These are phyloP conservation scores for Phalaenopsis aphrodite DNA, from an alignment of 106 monocot genomes.

Conservation along the genomic window DNA sequence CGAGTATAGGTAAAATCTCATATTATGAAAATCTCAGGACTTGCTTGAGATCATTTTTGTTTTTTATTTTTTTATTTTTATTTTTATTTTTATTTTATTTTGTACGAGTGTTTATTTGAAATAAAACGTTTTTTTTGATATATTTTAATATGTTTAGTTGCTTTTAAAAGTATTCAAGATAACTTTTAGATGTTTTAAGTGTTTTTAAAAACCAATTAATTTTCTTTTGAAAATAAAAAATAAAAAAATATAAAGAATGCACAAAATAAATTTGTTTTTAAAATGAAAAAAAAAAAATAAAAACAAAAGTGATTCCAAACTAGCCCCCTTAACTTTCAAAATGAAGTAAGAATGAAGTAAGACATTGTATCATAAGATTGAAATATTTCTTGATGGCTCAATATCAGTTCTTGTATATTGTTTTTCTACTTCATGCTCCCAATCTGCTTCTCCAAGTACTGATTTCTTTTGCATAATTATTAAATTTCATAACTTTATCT, in stretches of 20 bases:
- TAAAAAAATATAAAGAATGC: too few relatives aligned
- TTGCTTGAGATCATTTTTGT: not conserved
- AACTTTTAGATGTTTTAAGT: too few relatives aligned
- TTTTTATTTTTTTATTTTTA: too few relatives aligned
- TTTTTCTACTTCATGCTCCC: not conserved
- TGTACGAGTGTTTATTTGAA: too few relatives aligned
- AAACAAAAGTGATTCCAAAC: not conserved
- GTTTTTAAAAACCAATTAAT: too few relatives aligned
- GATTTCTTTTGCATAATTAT: not conserved
- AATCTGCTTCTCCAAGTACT: not conserved
- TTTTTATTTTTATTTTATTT: too few relatives aligned
- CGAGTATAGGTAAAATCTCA: slow-evolving; percentile 61
- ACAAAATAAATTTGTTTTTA: not conserved
- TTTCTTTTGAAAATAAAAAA: too few relatives aligned
- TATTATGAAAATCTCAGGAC: not conserved
- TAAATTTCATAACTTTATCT: not conserved
- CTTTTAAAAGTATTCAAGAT: too few relatives aligned
- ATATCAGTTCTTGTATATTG: not conserved
- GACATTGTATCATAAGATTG: not conserved
- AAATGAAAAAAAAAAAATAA: not conserved
- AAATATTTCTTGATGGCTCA: not conserved
- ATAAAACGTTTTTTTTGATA: too few relatives aligned
- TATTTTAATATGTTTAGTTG: too few relatives aligned
- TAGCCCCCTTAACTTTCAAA: not conserved
- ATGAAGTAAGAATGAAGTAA: not conserved